Evolutionary conservation across 2,329 filamentous ascomycete species (phyloP), one percentile per base, ranked within the genome.

Genomic region (Emergomyces orientalis): DNA sequence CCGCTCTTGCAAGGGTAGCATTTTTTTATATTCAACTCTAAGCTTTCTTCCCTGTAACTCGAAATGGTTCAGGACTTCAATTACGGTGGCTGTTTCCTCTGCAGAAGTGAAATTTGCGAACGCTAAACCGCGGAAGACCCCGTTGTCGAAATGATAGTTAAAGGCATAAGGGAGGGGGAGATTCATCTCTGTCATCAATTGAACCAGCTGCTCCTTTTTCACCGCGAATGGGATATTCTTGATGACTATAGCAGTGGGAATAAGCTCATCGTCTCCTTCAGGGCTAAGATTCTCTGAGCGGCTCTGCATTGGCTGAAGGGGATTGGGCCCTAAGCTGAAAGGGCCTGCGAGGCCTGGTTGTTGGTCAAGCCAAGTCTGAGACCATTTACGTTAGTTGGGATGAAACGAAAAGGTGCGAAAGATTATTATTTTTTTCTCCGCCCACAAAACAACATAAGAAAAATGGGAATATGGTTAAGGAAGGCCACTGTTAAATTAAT

Each of bases 171-270:
- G 94, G 68, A 97, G 85, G 0, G 94, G 94, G 47, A 99, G 84
- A 68, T 91, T 89, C 83, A 97, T 85, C 25, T 96, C 90, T 9
- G 92, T 90, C 94, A 99, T 99, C 69, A 97, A 83, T 66, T 88
- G 86, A 41, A 96, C 90, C 47, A 99, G 82, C 71, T 93, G 91
- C 77, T 99, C 94, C 78, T 97, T 97, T 76, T 96, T 92, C 63
- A 97, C 91, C 34, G 95, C 94, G 75, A 99, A 99, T 0, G 95
- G 94, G 45, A 99, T 99, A 74, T 99, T 99, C 80, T 99, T 99
- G 78, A 99, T 97, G 64, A 99, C 94, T 70, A 99, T 97, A 62
- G 94, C 94, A 3, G 94, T 99, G 2, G 93, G 93, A 64, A 99
- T 99, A 65, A 99, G 85, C 78, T 97, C 93, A 68, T 96, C 93